phyloP scores from a whole-genome alignment of 2,329 filamentous ascomycete genomes.

The Boeremia lycopersici region DNA sequence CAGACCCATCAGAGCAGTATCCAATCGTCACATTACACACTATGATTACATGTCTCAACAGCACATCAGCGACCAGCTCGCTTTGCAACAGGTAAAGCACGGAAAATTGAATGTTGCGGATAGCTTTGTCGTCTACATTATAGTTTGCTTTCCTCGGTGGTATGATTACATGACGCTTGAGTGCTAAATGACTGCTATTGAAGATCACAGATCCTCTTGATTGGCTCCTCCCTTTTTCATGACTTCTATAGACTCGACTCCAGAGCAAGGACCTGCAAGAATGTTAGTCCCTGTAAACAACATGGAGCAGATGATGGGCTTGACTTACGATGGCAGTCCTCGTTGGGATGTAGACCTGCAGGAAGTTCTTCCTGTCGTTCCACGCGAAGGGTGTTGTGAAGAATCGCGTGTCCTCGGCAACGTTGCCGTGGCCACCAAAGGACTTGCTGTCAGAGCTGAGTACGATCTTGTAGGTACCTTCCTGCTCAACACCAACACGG shows the following conservation, averaged over 20 bases:
- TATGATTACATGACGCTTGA: too few relatives aligned
- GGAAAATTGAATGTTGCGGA: too few relatives aligned
- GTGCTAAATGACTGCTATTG: conserved; percentile 1
- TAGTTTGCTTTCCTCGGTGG: too few relatives aligned
- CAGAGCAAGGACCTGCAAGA: conserved; percentile 31
- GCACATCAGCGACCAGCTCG: too few relatives aligned
- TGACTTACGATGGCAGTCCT: conserved; percentile 77
- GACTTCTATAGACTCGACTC: conserved; percentile 34
- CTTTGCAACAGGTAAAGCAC: too few relatives aligned
- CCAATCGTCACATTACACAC: too few relatives aligned
- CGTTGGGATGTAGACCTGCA: conserved; percentile 87
- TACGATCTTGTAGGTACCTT: conserved; percentile 86
- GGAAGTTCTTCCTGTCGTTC: conserved; percentile 89
- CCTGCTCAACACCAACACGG: conserved; percentile 81
- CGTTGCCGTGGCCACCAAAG: conserved; percentile 79
- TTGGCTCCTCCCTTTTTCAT: not conserved
- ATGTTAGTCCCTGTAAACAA: conserved; percentile 10
- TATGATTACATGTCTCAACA: too few relatives aligned
- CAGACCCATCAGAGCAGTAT: too few relatives aligned
- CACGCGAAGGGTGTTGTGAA: conserved; percentile 90
- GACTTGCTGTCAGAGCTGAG: conserved; percentile 79
- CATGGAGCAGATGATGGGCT: not conserved
- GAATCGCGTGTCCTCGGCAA: conserved; percentile 82
- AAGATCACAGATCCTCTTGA: not conserved
- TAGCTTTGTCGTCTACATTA: too few relatives aligned